A percentile compares a stretch with the other conserved stretches of the same genome.
Conservation (phyloP, 2,329 filamentous ascomycete species). For the Aspergillus uvarum region DNA sequence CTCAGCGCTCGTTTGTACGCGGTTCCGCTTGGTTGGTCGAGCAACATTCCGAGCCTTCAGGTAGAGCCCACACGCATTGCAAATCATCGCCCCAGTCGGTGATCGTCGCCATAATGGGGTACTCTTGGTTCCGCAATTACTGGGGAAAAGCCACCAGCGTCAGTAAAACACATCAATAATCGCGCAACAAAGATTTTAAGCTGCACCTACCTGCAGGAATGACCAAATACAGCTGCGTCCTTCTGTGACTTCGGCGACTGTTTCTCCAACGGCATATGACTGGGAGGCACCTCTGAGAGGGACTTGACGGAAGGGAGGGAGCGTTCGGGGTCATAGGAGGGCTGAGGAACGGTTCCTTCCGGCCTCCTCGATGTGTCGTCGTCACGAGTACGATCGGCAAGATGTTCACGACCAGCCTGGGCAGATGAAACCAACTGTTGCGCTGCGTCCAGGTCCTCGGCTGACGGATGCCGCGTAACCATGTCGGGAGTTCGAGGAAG, state of each 20-base stretch:
- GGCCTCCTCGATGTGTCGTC: constrained; percentile 17
- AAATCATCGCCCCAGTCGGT: constrained; percentile 89
- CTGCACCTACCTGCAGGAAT: constrained; percentile 42
- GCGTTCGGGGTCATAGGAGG: constrained; percentile 17
- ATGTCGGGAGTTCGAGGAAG: constrained; percentile 31
- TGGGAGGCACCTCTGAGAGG: constrained; percentile 17
- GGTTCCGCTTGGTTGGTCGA: constrained; percentile 85
- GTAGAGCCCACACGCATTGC: constrained; percentile 95
- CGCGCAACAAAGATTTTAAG: not conserved
- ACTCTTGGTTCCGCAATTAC: constrained; percentile 91
- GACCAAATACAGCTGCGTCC: constrained; percentile 41
- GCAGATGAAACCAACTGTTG: constrained; percentile 50
- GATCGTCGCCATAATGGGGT: constrained; percentile 95
- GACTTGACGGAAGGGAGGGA: constrained; percentile 16
- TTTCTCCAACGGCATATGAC: constrained; percentile 21
- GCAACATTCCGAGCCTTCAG: constrained; percentile 89
- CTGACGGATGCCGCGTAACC: constrained; percentile 45
- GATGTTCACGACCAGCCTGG: constrained; percentile 42
- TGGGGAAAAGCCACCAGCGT: constrained; percentile 39
- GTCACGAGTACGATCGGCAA: constrained; percentile 28
- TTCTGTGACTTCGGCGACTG: constrained; percentile 40
- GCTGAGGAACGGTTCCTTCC: constrained; percentile 18
- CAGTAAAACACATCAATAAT: constrained; percentile 8
- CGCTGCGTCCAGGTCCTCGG: constrained; percentile 49
- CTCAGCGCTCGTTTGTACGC: constrained; percentile 49